phyloP scores from a whole-genome alignment of 1,284 basidiomycete species.

The Puccinia sorghi region DNA sequence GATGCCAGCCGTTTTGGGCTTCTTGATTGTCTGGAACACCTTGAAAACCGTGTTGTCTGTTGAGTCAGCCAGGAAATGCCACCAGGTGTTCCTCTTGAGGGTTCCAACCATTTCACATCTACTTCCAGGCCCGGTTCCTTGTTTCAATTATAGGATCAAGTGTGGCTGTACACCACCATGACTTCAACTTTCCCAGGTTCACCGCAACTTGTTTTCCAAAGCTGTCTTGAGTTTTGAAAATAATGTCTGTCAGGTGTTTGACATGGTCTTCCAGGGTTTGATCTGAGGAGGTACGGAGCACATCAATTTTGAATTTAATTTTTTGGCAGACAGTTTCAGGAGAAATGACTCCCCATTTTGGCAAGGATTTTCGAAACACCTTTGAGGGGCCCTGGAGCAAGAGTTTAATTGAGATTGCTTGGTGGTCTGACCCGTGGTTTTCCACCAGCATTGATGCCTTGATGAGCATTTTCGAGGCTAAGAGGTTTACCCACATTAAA shows the following conservation, averaged over 20 bases:
- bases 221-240: not conserved
- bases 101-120: too few species aligned
- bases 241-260: too few species aligned
- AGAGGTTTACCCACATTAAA: constrained; percentile 6
- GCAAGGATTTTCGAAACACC: not conserved
- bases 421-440: constrained; percentile 4
- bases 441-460: not conserved
- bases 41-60: too few species aligned
- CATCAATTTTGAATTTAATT: not conserved
- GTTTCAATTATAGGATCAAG: not conserved
- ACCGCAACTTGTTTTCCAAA: not conserved
- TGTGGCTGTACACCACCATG: not conserved
- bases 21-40: too few species aligned
- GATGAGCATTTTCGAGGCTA: not conserved
- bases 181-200: not conserved
- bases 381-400: not conserved
- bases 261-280: too few species aligned
- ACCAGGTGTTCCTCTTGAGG: too few species aligned
- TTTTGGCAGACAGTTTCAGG: not conserved
- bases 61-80: too few species aligned
- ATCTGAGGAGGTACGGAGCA: too few species aligned
- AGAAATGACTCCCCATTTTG: not conserved
- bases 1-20: too few species aligned
- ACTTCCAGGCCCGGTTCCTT: not conserved
- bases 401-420: not conserved